Evolutionary conservation across 1,139 yeast genomes (phyloP), one percentile per base, ranked within the genome.

Genomic region (Diutina siamensis): DNA sequence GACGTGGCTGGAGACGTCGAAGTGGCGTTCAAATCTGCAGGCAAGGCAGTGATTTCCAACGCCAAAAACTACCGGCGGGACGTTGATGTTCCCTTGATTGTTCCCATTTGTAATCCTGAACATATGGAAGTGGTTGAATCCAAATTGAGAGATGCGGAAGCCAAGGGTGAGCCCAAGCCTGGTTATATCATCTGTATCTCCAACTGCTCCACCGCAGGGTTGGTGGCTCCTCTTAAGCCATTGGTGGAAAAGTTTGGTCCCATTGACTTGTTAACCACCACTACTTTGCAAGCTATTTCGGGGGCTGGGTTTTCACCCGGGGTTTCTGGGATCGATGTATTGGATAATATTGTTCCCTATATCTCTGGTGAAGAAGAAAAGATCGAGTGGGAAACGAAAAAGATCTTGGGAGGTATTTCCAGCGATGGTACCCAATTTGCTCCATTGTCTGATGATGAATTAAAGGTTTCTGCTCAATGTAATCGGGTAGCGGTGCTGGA

Each of bases 301-400:
- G 99, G 99, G 55, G 98, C 95, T 25, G 99, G 99, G 2, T 92
- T 86, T 64, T 85, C 96, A 13, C 99, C 99, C 44, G 99, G 99
- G 62, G 95, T 89, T 46, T 79, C 96, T 25, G 94, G 95, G 50
- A 89, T 92, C 66, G 97, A 92, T 60, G 80, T 92, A 46, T 74
- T 92, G 57, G 99, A 92, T 67, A 92, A 92, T 68, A 75, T 92
- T 55, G 87, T 92, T 47, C 99, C 99, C 44, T 89, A 71, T 72
- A 92, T 92, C 58, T 75, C 92, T 51, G 97, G 98, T 45, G 99
- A 92, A 67, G 99, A 92, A 68, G 99, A 94, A 55, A 92, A 92
- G 69, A 87, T 92, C 55, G 98, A 94, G 67, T 88, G 95, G 94
- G 99, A 92, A 69, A 88, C 98, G 47, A 85, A 86, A 63, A 92